Conservation (phyloP, 352 stramenopile species). For the Pythium aristosporum region DNA sequence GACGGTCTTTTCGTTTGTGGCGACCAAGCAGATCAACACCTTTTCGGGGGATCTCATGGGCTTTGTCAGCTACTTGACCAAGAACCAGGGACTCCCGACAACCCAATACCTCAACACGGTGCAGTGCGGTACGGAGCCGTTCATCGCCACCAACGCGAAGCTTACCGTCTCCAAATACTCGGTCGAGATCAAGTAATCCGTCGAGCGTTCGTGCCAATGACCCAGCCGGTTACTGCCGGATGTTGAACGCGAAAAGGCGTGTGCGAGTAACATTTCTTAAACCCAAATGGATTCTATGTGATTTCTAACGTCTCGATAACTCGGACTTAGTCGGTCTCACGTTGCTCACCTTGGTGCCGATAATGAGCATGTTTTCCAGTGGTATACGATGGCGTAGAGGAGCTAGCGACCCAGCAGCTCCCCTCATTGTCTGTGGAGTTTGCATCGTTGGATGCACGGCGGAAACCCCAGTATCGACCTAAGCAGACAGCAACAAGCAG, state of each 20-base stretch:
- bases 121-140: conserved; percentile 24
- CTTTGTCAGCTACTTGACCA: conserved; percentile 29
- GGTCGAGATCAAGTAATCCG: conserved; percentile 14
- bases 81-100: conserved; percentile 21
- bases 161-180: conserved; percentile 20
- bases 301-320: background rate
- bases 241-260: background rate
- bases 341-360: conserved; percentile 7
- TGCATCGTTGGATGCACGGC: background rate
- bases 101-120: conserved; percentile 26
- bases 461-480: background rate
- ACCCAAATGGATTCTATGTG: background rate
- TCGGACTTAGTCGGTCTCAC: background rate
- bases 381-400: conserved; percentile 4
- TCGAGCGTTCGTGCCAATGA: background rate
- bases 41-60: conserved; percentile 35
- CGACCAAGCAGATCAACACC: conserved; percentile 27
- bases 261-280: background rate
- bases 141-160: conserved; percentile 19
- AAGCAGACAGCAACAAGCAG: background rate
- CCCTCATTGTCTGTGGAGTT: background rate
- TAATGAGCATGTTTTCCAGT: conserved; percentile 14
- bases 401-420: background rate
- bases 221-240: background rate
- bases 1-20: conserved; percentile 38